Evolutionary conservation across 495 filamentous ascomycete genomes (phyloP).

Genomic region (Hypoxylon intermedium): DNA sequence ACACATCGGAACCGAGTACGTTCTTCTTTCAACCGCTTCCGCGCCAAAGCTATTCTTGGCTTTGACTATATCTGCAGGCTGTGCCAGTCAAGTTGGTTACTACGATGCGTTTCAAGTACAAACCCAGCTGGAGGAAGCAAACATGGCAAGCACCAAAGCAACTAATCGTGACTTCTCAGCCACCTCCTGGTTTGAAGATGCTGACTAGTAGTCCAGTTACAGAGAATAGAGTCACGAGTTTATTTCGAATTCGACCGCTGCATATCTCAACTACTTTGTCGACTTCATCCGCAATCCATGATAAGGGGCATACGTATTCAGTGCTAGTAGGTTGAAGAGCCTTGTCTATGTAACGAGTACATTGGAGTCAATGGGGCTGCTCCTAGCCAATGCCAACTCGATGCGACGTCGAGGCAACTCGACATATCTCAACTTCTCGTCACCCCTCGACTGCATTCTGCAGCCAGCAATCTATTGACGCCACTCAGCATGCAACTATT

Average conservation of each 20-base stretch:
- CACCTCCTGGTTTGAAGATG: neutral
- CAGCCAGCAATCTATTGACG: neutral
- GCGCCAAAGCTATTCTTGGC: neutral
- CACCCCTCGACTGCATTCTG: neutral
- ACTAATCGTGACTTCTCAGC: slow-evolving; percentile 1
- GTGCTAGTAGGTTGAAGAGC: neutral
- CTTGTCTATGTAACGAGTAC: neutral
- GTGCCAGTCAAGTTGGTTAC: neutral
- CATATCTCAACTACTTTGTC: too few relatives aligned
- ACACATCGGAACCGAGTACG: slow-evolving; percentile 26
- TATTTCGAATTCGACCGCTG: neutral
- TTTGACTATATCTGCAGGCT: neutral
- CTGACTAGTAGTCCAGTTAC: neutral
- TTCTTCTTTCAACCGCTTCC: slow-evolving; percentile 2
- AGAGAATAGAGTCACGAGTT: neutral
- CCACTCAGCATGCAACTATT: slow-evolving; percentile 3
- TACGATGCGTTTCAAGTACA: slow-evolving; percentile 20
- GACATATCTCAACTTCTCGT: neutral
- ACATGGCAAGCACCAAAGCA: slow-evolving; percentile 8
- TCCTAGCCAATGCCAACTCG: neutral
- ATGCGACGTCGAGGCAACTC: neutral
- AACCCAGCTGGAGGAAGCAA: slow-evolving; percentile 14
- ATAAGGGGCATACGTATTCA: neutral
- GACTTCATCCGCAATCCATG: neutral
- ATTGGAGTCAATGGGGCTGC: neutral